These are phyloP conservation scores for Puccinia hordei DNA, from an alignment of 1,284 basidiomycete genomes.

Conservation along the genomic window DNA sequence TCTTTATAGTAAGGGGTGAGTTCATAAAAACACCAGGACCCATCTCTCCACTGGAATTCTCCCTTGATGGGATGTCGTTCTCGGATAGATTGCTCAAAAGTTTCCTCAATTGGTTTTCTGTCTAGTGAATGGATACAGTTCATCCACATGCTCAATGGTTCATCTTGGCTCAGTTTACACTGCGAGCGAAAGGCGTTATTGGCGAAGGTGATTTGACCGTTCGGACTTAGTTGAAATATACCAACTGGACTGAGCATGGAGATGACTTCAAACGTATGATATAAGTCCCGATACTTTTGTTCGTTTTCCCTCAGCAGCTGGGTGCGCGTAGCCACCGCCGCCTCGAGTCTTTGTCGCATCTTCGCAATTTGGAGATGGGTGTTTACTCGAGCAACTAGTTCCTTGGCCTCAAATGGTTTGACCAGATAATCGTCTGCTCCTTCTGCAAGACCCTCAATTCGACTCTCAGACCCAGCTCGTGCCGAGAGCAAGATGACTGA, in stretches of 20 bases:
- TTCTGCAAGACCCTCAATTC: conserved; percentile 55
- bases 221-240: conserved; percentile 53
- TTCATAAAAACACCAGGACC: conserved; percentile 51
- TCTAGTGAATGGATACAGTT: conserved; percentile 52
- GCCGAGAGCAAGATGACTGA: conserved; percentile 57
- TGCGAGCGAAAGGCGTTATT: conserved; percentile 22
- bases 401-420: conserved; percentile 57
- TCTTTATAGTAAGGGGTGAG: conserved; percentile 50
- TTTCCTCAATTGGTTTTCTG: conserved; percentile 14
- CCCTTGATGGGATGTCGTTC: conserved; percentile 34
- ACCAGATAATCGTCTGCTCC: conserved; percentile 56
- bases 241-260: conserved; percentile 56
- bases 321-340: conserved; percentile 55
- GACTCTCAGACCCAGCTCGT: conserved; percentile 55
- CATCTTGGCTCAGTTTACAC: conserved; percentile 44
- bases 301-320: conserved; percentile 55
- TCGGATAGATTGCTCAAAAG: conserved; percentile 42
- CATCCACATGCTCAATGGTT: conserved; percentile 52
- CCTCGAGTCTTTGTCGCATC: conserved; percentile 56
- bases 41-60: conserved; percentile 49
- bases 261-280: conserved; percentile 55
- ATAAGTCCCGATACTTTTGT: conserved; percentile 53
- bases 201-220: conserved; percentile 52
- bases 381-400: conserved; percentile 55
- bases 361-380: conserved; percentile 56